phyloP scores from a whole-genome alignment of 1,284 basidiomycete genomes.

The Sanghuangporus sanghuang region DNA sequence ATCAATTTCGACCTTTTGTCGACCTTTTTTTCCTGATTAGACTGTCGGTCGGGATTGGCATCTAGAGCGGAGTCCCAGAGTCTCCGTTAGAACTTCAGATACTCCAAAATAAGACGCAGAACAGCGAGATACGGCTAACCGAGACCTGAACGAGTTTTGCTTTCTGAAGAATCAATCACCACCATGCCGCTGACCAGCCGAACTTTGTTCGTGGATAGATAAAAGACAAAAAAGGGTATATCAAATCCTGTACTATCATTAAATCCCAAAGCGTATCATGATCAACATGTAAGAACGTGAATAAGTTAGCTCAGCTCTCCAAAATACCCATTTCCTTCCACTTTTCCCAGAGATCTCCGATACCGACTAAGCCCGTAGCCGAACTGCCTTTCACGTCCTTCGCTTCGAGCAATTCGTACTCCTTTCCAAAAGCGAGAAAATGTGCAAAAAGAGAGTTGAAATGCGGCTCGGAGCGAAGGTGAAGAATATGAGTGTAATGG shows the following conservation, averaged over 20 bases:
- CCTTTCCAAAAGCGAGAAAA: constrained; percentile 89
- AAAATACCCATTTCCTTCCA: constrained; percentile 84
- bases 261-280: neutral
- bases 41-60: too few species aligned
- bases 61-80: too few species aligned
- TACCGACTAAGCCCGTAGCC: constrained; percentile 55
- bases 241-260: constrained; percentile 21
- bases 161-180: constrained; percentile 61
- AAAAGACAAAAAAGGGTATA: constrained; percentile 38
- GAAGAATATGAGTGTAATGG: constrained; percentile 89
- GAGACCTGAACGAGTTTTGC: too few species aligned
- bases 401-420: constrained; percentile 89
- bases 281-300: neutral
- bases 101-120: too few species aligned
- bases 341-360: constrained; percentile 84
- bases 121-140: too few species aligned
- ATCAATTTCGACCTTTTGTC: too few species aligned
- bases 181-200: constrained; percentile 57
- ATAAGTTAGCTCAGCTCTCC: constrained; percentile 30
- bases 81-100: too few species aligned
- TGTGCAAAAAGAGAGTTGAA: constrained; percentile 99
- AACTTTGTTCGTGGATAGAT: constrained; percentile 38
- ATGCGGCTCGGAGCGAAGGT: constrained; percentile 93
- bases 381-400: constrained; percentile 78
- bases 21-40: too few species aligned